Evolutionary conservation across 2,329 filamentous ascomycete genomes (phyloP), one percentile per base, ranked within the genome.

Genomic region (Leptographium procerum): DNA sequence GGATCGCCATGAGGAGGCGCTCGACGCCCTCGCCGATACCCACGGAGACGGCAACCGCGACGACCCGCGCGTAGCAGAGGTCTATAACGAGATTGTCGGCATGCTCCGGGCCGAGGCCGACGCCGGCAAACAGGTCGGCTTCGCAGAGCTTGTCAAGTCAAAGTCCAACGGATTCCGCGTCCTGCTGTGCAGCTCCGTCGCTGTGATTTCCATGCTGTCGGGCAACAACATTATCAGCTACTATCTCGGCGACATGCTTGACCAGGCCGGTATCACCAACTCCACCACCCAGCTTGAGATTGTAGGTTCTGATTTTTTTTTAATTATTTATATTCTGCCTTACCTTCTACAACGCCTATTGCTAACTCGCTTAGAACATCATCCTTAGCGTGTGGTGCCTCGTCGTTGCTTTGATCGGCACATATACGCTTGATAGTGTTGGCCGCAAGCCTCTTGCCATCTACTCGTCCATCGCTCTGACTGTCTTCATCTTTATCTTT

Each of bases 401-500:
- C 14, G 59, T 64, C 11, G 47, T 60, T 4, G 61, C 63, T 10
- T n/a, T 63, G 2, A 19, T 63, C 28, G 62, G 63, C 31, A 66
- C 64, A 3, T 59, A 59, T 13, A 24, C 66, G 9, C 59, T 62
- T 13, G 67, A 67, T 59, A 61, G 55, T 47, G 48, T 64, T 5
- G 69, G 69, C 22, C 61, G 69, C 10, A 28, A 29, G 16, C 34
- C 33, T 4, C 33, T 55, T 7, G 52, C 34, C 8, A 28, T 55
- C 52, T 52, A n/a, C 28, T 33, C 50, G 50, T 52, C 50, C 7
- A 33, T 52, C 4, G 19, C 8, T n/a, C 13, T 57, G 45, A 59
- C 48, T 3, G 36, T 56, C 29, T 59, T 57, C 22, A 26, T 61
- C 24, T 61, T 76, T 76, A 60, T 77, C 75, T 26, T 75, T 79